Evolutionary conservation across 768 basidiomycete species (phyloP).

Genomic region (Lactifluus subvellereus): DNA sequence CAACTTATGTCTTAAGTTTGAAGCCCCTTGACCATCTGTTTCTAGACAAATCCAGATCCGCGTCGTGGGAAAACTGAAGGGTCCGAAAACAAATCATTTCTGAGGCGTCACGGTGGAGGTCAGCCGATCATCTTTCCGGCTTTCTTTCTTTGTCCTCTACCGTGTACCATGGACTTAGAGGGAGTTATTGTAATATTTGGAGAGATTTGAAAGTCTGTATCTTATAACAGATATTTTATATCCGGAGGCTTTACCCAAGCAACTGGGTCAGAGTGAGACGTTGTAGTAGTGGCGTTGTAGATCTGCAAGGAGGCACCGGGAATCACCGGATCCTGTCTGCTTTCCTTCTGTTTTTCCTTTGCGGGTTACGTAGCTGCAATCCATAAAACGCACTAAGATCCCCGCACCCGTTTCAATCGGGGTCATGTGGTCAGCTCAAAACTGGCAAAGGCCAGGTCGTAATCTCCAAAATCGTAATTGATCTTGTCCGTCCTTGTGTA

Average conservation of each 20-base stretch:
- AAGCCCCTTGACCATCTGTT: neutral
- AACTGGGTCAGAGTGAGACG: neutral
- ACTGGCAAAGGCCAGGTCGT: constrained; percentile 85
- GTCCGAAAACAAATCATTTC: neutral
- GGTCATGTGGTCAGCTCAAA: constrained; percentile 50
- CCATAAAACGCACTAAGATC: neutral
- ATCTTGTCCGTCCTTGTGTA: constrained; percentile 94
- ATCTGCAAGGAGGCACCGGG: neutral
- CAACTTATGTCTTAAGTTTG: neutral
- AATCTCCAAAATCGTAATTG: constrained; percentile 94
- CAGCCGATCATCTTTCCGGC: neutral
- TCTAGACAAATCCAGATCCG: neutral
- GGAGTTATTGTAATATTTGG: neutral
- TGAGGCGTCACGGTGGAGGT: neutral
- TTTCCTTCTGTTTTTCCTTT: neutral
- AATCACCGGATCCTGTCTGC: constrained; percentile 3
- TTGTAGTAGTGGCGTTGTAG: constrained; percentile 8
- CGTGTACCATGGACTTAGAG: neutral
- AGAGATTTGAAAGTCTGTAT: neutral
- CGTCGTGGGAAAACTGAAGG: neutral
- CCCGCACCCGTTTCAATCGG: constrained; percentile 4
- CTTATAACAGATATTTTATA: neutral
- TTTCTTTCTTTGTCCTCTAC: neutral
- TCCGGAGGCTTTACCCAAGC: neutral
- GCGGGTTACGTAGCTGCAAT: neutral